These are phyloP conservation scores for Cadophora sp. DNA, from an alignment of 2,329 filamentous ascomycete species.

Conservation along the genomic window DNA sequence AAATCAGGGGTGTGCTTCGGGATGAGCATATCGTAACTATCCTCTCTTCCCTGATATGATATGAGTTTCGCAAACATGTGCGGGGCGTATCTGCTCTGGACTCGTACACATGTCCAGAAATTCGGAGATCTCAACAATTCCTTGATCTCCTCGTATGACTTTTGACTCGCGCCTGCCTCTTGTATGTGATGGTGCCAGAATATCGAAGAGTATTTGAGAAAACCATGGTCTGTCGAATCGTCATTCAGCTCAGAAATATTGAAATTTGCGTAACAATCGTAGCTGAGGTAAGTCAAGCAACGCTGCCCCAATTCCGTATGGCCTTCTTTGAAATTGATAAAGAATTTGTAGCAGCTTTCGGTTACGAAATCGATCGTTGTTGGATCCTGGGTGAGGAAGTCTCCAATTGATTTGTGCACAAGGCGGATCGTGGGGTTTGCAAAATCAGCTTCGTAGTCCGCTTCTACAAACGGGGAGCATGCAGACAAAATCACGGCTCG, in stretches of 20 bases:
- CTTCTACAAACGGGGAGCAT: slow-evolving; percentile 22
- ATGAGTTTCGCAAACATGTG: slow-evolving; percentile 25
- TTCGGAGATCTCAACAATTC: slow-evolving; percentile 21
- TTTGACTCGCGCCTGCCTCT: slow-evolving; percentile 1
- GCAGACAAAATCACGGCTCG: slow-evolving; percentile 23
- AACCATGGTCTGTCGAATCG: slow-evolving; percentile 19
- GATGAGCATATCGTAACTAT: slow-evolving; percentile 8
- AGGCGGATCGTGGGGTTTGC: slow-evolving; percentile 22
- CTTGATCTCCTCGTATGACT: slow-evolving; percentile 3
- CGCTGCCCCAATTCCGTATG: slow-evolving; percentile 15
- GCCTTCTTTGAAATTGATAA: slow-evolving; percentile 14
- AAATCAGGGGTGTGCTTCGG: not conserved
- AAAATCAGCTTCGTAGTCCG: slow-evolving; percentile 22
- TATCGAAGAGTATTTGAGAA: slow-evolving; percentile 26
- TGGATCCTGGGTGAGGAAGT: slow-evolving; percentile 24
- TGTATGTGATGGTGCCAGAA: slow-evolving; percentile 25
- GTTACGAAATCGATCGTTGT: slow-evolving; percentile 16
- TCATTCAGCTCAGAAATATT: not conserved
- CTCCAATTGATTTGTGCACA: slow-evolving; percentile 23
- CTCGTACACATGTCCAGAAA: slow-evolving; percentile 27
- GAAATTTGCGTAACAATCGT: slow-evolving; percentile 21
- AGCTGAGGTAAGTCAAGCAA: slow-evolving; percentile 26
- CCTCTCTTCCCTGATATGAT: not conserved
- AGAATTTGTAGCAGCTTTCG: slow-evolving; percentile 23
- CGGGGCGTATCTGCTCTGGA: slow-evolving; percentile 22